These are phyloP conservation scores for Colletotrichum horii DNA, from an alignment of 2,329 filamentous ascomycete genomes.

Conservation along the genomic window DNA sequence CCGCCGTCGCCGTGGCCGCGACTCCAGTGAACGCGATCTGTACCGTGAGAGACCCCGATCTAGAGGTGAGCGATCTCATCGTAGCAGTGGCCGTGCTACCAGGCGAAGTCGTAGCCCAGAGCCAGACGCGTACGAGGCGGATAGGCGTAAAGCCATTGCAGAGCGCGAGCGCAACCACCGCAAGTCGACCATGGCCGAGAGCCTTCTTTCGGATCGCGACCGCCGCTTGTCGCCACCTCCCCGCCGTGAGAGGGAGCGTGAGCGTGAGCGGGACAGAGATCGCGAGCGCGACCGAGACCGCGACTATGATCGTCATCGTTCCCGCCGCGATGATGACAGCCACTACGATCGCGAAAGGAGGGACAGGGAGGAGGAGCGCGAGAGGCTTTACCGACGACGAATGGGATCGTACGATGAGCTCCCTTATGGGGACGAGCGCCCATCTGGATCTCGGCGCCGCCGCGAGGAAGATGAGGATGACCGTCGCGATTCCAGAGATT, in stretches of 20 bases:
- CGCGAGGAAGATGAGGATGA: conserved; percentile 81
- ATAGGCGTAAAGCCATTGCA: conserved; percentile 90
- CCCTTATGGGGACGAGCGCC: conserved; percentile 82
- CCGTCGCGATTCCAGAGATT: conserved; percentile 68
- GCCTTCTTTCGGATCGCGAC: conserved; percentile 51
- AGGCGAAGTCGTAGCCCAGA: conserved; percentile 88
- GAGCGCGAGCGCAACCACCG: conserved; percentile 94
- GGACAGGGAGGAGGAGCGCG: conserved; percentile 88
- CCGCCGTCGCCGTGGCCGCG: conserved; percentile 62
- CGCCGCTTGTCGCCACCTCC: conserved; percentile 48
- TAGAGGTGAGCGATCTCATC: conserved; percentile 68
- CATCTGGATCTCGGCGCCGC: conserved; percentile 72
- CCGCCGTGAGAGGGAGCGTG: conserved; percentile 36
- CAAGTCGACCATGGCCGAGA: conserved; percentile 75
- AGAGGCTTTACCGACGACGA: conserved; percentile 85
- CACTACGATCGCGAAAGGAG: conserved; percentile 86
- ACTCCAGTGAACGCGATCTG: conserved; percentile 53
- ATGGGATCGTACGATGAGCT: conserved; percentile 84
- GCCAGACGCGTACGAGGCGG: conserved; percentile 91
- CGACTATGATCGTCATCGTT: conserved; percentile 56
- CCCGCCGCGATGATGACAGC: conserved; percentile 66
- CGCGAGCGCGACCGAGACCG: conserved; percentile 37
- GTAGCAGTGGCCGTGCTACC: conserved; percentile 58
- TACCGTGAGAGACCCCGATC: conserved; percentile 65
- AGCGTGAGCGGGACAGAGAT: conserved; percentile 34